A percentile compares a stretch with the other conserved stretches of the same genome.
Conservation (phyloP, 2,329 filamentous ascomycete species). For the Cryphonectria parasitica region DNA sequence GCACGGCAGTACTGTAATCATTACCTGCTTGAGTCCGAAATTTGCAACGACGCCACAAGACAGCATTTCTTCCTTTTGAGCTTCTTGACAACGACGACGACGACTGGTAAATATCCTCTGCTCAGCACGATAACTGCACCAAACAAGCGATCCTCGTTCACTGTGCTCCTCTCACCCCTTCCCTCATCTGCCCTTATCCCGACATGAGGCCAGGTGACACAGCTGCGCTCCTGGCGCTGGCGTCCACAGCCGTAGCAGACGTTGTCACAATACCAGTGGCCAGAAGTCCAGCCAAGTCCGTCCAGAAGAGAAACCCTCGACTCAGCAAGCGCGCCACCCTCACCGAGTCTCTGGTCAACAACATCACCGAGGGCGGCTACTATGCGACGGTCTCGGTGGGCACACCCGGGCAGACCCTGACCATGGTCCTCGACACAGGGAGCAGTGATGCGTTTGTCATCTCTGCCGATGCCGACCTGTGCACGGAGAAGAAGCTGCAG, state of each 20-base stretch:
- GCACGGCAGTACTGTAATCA: not conserved
- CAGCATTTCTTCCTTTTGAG: not conserved
- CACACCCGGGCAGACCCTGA: constrained; percentile 59
- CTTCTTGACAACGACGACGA: too few relatives aligned
- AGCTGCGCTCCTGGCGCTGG: constrained; percentile 18
- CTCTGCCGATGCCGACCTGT: constrained; percentile 43
- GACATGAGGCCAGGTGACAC: constrained; percentile 20
- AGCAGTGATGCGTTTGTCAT: constrained; percentile 67
- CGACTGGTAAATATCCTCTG: not conserved
- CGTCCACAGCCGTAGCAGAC: constrained; percentile 25
- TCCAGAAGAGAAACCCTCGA: constrained; percentile 34
- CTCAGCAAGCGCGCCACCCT: constrained; percentile 29
- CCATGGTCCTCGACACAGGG: constrained; percentile 64
- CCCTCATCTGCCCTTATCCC: not conserved
- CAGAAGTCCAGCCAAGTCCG: constrained; percentile 19
- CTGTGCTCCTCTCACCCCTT: too few relatives aligned
- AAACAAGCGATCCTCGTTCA: not conserved
- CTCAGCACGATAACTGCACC: not conserved
- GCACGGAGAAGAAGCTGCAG: constrained; percentile 43
- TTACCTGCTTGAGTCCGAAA: not conserved
- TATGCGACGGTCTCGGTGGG: constrained; percentile 62
- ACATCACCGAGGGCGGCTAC: constrained; percentile 59
- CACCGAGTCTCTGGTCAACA: constrained; percentile 53
- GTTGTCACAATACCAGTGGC: constrained; percentile 32
- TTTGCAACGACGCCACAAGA: not conserved